Evolutionary conservation across 1,284 basidiomycete species (phyloP).

Genomic region (Irpex rosettiformis): DNA sequence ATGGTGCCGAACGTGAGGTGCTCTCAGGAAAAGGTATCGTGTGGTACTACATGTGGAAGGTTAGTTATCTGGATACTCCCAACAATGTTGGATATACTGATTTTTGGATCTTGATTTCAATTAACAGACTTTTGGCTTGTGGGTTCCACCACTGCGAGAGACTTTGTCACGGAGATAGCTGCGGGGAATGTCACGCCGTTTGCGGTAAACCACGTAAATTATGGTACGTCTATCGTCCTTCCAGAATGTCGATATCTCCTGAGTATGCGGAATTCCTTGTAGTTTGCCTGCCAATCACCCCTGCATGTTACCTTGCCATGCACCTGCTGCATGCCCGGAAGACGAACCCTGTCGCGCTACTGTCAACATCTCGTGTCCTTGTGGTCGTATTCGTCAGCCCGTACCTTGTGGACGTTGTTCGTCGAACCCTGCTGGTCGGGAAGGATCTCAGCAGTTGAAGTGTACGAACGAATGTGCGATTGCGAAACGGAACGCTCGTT

Average conservation of each 20-base stretch:
- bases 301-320: conserved; percentile 78
- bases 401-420: conserved; percentile 65
- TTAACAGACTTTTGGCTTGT: conserved; percentile 60
- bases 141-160: conserved; percentile 85
- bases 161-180: conserved; percentile 75
- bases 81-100: not conserved
- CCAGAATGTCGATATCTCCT: conserved; percentile 11
- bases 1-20: conserved; percentile 68
- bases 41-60: conserved; percentile 79
- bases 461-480: conserved; percentile 81
- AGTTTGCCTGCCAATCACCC: conserved; percentile 53
- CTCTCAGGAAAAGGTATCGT: conserved; percentile 80
- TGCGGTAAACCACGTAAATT: conserved; percentile 84
- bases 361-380: conserved; percentile 71
- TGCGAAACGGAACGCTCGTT: conserved; percentile 78
- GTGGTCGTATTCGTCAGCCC: conserved; percentile 74
- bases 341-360: conserved; percentile 68
- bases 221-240: conserved; percentile 47
- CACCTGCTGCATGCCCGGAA: conserved; percentile 80
- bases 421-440: conserved; percentile 40
- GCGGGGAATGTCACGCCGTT: conserved; percentile 69
- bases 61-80: conserved; percentile 29
- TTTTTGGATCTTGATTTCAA: not conserved
- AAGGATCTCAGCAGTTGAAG: conserved; percentile 47
- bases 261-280: not conserved